Conservation (phyloP, 768 basidiomycete genomes). For the Thelephora aurantiotincta region DNA sequence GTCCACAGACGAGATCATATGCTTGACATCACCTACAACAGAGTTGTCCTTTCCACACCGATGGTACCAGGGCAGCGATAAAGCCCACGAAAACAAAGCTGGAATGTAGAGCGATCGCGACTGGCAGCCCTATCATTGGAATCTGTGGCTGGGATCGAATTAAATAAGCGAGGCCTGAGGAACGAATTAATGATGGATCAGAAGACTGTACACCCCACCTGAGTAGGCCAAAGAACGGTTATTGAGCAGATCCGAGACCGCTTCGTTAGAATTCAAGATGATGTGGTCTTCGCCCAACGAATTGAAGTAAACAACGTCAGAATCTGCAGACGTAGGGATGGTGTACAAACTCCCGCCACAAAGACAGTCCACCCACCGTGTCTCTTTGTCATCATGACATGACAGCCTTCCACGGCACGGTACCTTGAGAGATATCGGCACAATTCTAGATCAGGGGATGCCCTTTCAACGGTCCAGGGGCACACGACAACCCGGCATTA, state of each 20-base stretch:
- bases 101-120: neutral
- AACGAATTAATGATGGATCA: neutral
- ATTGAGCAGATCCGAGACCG: constrained; percentile 6
- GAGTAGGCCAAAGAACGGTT: constrained; percentile 2
- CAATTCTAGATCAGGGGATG: constrained; percentile 21
- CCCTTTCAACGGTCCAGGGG: constrained; percentile 21
- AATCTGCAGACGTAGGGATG: constrained; percentile 3
- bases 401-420: constrained; percentile 9
- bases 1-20: no score
- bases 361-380: constrained; percentile 8
- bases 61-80: no score
- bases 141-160: neutral
- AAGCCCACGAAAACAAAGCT: neutral
- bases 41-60: no score
- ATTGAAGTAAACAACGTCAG: constrained; percentile 10
- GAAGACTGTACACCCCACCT: neutral
- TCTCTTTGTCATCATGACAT: constrained; percentile 11
- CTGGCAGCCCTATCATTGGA: neutral
- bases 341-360: neutral
- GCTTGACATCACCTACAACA: no score
- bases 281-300: constrained; percentile 7
- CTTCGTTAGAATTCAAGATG: constrained; percentile 4
- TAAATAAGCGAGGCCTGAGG: no score
- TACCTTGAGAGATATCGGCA: constrained; percentile 13
- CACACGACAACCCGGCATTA: constrained; percentile 3